Evolutionary conservation across 257 asterid genomes (phyloP).

Genomic region (Solanum tarapatanum): DNA sequence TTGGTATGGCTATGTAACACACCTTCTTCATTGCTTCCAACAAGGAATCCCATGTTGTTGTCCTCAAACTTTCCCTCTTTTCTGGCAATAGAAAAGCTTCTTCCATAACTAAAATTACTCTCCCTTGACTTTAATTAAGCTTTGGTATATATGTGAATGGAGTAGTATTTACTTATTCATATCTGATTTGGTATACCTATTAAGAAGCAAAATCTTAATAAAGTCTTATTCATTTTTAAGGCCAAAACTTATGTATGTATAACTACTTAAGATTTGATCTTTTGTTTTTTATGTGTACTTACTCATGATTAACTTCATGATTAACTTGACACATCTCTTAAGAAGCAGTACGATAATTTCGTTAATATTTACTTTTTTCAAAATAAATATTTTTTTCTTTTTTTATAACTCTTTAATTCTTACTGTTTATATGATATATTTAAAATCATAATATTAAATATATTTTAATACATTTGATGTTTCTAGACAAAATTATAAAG

Average conservation of each 20-base stretch:
- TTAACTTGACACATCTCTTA: background rate
- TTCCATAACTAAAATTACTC: slow-evolving; percentile 7
- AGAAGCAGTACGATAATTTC: background rate
- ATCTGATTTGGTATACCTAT: background rate
- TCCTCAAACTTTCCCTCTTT: background rate
- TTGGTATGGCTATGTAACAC: slow-evolving; percentile 17
- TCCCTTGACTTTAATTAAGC: background rate
- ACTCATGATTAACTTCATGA: too few relatives aligned
- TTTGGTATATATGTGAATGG: background rate
- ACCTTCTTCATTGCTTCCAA: slow-evolving; percentile 13
- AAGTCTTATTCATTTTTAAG: background rate
- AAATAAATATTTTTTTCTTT: too few relatives aligned
- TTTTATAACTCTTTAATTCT: too few relatives aligned
- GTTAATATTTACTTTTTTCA: too few relatives aligned
- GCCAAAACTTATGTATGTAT: background rate
- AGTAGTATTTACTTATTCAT: background rate
- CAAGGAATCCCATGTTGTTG: slow-evolving; percentile 2
- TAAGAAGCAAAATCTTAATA: background rate
- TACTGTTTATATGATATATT: too few relatives aligned
- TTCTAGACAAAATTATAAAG: too few relatives aligned
- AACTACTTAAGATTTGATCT: background rate
- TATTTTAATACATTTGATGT: too few relatives aligned
- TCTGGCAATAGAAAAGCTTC: background rate
- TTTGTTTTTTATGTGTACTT: too few relatives aligned
- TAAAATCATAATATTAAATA: fast-evolving